These are phyloP conservation scores for Cardamine occulta DNA, from an alignment of 345 rosid genomes.

Conservation along the genomic window DNA sequence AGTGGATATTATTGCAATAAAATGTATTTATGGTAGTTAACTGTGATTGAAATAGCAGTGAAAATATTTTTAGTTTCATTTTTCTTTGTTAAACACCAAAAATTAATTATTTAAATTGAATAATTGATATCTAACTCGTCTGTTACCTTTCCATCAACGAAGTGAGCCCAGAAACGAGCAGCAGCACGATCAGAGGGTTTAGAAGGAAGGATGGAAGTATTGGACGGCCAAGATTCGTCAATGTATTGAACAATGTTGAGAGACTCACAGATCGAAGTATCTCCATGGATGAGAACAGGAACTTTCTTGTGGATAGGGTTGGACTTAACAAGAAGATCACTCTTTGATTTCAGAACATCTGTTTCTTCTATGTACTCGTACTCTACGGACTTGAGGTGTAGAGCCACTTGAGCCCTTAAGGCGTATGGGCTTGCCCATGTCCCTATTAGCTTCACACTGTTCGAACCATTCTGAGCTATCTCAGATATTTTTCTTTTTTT, in stretches of 20 bases:
- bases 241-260: constrained; percentile 70
- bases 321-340: constrained; percentile 68
- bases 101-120: not conserved
- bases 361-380: constrained; percentile 37
- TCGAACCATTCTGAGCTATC: constrained; percentile 34
- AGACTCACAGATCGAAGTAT: constrained; percentile 65
- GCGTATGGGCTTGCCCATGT: constrained; percentile 42
- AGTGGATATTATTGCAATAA: not conserved
- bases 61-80: not conserved
- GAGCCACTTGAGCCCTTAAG: constrained; percentile 42
- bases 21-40: not conserved
- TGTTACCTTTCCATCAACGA: constrained; percentile 63
- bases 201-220: constrained; percentile 53
- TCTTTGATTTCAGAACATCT: constrained; percentile 46
- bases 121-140: not conserved
- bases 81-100: too few species aligned
- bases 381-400: constrained; percentile 42
- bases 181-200: constrained; percentile 59
- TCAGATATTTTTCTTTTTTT: not conserved
- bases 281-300: constrained; percentile 73
- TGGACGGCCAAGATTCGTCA: constrained; percentile 69
- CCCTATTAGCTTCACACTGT: constrained; percentile 36
- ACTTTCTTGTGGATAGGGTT: constrained; percentile 85
- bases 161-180: constrained; percentile 77
- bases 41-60: not conserved